A percentile compares a stretch with the other conserved stretches of the same genome.
These are phyloP conservation scores for Fraxinus xanthoxyloides DNA, from an alignment of 305 asterid species.

Conservation along the genomic window DNA sequence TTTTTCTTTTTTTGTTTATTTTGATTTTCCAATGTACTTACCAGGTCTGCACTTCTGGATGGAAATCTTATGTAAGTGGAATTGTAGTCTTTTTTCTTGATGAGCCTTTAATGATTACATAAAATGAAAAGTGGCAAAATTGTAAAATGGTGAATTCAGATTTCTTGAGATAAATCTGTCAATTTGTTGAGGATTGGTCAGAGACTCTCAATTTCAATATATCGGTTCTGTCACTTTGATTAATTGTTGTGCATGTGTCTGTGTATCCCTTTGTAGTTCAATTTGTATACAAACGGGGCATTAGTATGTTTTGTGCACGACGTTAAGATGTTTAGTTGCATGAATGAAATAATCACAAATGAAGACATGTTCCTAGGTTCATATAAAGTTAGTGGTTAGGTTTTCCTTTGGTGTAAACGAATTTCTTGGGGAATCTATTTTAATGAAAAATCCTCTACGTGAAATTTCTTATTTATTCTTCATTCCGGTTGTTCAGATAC, in stretches of 20 bases:
- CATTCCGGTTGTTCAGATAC: neutral
- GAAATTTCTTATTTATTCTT: neutral
- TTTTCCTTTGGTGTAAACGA: neutral
- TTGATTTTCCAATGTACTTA: neutral
- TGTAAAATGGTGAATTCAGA: neutral
- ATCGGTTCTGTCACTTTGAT: neutral
- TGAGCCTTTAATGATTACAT: constrained; percentile 15
- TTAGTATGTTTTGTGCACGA: neutral
- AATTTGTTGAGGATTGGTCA: neutral
- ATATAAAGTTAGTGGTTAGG: neutral
- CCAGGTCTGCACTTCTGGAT: constrained; percentile 74
- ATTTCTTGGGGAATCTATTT: neutral
- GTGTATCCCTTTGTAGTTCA: neutral
- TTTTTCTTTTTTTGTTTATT: neutral
- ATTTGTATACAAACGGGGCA: neutral
- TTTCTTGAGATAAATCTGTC: neutral
- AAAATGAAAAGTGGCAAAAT: neutral
- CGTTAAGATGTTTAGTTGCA: neutral
- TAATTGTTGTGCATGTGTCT: neutral
- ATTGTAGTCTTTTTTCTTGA: constrained; percentile 7
- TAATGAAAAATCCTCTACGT: neutral
- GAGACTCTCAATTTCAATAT: neutral
- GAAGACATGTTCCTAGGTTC: neutral
- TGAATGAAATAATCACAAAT: neutral
- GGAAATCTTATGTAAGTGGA: constrained; percentile 88